phyloP scores from a whole-genome alignment of 2,329 filamentous ascomycete genomes.

The Pseudocercospora eumusae region DNA sequence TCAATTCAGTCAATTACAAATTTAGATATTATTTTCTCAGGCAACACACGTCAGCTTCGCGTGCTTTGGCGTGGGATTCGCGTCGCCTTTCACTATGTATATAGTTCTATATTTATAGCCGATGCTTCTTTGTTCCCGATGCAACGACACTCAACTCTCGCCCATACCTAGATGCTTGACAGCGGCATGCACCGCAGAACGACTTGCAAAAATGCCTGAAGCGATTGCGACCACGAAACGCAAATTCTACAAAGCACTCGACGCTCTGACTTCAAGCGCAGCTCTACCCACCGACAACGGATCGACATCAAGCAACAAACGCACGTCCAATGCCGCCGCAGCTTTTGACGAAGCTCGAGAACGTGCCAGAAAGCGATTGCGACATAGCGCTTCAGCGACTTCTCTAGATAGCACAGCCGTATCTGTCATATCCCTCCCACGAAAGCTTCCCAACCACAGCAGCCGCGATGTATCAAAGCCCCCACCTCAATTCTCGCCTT shows the following conservation, averaged over 20 bases:
- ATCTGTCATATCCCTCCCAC: conserved; percentile 36
- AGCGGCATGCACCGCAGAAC: not conserved
- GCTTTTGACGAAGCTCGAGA: conserved; percentile 32
- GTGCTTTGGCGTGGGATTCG: not conserved
- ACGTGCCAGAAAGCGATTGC: conserved; percentile 37
- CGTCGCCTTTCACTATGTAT: not conserved
- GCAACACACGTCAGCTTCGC: not conserved
- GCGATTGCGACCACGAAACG: conserved; percentile 77
- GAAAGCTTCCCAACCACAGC: conserved; percentile 32
- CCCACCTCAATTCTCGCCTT: conserved; percentile 76
- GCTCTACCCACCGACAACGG: conserved; percentile 36
- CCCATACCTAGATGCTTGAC: too few species aligned
- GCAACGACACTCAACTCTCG: not conserved
- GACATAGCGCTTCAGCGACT: conserved; percentile 35
- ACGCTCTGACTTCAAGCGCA: conserved; percentile 56
- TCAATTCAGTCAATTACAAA: not conserved
- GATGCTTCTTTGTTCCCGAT: not conserved
- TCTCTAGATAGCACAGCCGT: conserved; percentile 26
- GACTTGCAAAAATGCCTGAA: conserved; percentile 39
- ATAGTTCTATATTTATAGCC: too few species aligned
- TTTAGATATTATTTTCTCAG: conserved; percentile 6
- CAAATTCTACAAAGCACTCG: conserved; percentile 76
- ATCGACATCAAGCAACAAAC: conserved; percentile 34
- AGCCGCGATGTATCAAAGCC: conserved; percentile 20
- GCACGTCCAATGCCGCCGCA: conserved; percentile 24